Evolutionary conservation across 1,284 basidiomycete species (phyloP), one percentile per base, ranked within the genome.

Genomic region (Ustilago trichophora): DNA sequence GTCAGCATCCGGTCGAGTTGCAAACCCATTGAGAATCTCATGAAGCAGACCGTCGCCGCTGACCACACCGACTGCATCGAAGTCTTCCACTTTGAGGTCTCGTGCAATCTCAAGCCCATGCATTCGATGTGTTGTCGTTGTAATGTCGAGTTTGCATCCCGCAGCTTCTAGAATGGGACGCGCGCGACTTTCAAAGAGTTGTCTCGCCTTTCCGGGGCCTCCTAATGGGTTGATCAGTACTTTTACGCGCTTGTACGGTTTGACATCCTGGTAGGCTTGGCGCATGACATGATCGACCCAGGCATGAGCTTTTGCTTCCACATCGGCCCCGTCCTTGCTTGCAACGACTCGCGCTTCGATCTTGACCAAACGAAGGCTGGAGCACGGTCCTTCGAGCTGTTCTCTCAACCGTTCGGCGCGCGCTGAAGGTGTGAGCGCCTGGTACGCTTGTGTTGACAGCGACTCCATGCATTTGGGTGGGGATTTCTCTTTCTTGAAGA

Each of bases 21-120:
- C 90, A 43, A 97, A 87, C 3, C 94, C 96, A 77, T 98, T 98
- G 76, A 96, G 78, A n/a, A 95, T 85, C 82, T 98, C 94, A 77
- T 94, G 91, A 8, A 93, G 79, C 35, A 93, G 85, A 6, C 94
- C 94, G 79, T 98, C 94, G 0, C 94, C 94, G 0, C 92, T 93
- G 19, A 95, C 87, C 8, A 88, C 83, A 16, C 91, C 87, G 27
- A 97, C 82, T 0, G 89, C 91, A 73, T 85, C 85, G 67, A 50
- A 74, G 92, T 60, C 35, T 10, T 86, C 83, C 1, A 93, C 83
- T 0, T 86, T 77, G 25, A 93, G 83, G 0, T 84, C 82, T 57
- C 86, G 85, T 0, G 86, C 88, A 44, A 93, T 85, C 46, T 92
- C 88, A 26, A 84, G 83, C 0, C 91, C 93, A 81, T 98, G 91